Percentiles rank a stretch among this genome's conserved stretches.
These are phyloP conservation scores for Podila epigama DNA, from an alignment of 192 early-diverging fungal genomes.

Conservation along the genomic window DNA sequence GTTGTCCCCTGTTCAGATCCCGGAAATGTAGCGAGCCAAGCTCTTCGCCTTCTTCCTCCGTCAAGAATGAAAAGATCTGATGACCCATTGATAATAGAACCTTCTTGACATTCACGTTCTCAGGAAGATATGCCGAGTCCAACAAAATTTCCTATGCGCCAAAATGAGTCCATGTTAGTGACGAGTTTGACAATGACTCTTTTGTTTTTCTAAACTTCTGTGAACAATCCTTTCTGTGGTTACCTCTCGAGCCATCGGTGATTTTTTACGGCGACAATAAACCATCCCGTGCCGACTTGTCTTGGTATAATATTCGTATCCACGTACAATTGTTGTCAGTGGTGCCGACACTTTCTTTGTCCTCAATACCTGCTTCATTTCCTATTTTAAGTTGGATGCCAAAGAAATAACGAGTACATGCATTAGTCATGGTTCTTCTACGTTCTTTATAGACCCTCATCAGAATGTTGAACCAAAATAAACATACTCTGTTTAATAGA, in stretches of 20 bases:
- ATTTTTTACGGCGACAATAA: conserved; percentile 55
- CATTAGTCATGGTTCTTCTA: no score
- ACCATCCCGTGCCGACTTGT: conserved; percentile 55
- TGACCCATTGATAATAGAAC: conserved; percentile 61
- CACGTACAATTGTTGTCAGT: conserved; percentile 52
- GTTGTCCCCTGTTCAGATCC: conserved; percentile 40
- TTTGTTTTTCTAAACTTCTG: neutral
- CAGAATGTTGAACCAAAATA: neutral
- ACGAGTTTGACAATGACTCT: neutral
- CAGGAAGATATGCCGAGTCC: conserved; percentile 56
- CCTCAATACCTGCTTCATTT: conserved; percentile 59
- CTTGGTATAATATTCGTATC: conserved; percentile 63
- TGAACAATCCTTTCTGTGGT: neutral
- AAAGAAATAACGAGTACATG: neutral
- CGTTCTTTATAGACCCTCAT: no score
- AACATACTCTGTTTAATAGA: conserved; percentile 26
- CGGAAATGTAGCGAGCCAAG: conserved; percentile 59
- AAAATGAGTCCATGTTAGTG: neutral
- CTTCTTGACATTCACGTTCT: conserved; percentile 58
- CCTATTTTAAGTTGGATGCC: conserved; percentile 27
- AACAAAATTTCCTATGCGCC: conserved; percentile 56
- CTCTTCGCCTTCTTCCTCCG: conserved; percentile 60
- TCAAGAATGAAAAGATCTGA: conserved; percentile 59
- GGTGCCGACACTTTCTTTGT: conserved; percentile 52
- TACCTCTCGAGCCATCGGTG: conserved; percentile 52